A percentile compares a stretch with the other conserved stretches of the same genome.
Evolutionary conservation across 169 alveolate species (phyloP).

Genomic region (Sarcocystis neurona): DNA sequence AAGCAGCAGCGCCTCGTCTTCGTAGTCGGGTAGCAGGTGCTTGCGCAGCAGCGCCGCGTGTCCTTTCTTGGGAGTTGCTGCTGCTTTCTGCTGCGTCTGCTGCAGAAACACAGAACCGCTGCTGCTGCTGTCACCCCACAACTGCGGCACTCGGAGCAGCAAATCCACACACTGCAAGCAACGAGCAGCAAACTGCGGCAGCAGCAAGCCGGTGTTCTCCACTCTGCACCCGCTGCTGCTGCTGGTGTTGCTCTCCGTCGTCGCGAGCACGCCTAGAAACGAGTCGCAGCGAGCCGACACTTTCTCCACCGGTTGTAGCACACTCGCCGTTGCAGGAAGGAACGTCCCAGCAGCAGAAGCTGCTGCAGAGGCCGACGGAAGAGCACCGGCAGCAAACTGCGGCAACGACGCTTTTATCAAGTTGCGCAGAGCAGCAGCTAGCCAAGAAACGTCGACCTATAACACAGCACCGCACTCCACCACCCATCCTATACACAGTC

Average conservation of each 20-base stretch:
- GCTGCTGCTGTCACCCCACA: not conserved
- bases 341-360: too few relatives aligned
- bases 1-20: not conserved
- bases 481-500: too few relatives aligned
- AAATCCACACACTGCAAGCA: not conserved
- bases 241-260: too few relatives aligned
- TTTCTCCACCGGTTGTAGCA: not conserved
- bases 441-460: constrained; percentile 7
- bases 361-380: not conserved
- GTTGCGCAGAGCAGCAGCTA: not conserved
- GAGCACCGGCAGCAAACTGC: not conserved
- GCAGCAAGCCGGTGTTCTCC: not conserved
- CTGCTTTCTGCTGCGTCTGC: not conserved
- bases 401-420: not conserved
- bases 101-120: not conserved
- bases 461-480: not conserved
- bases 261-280: too few relatives aligned
- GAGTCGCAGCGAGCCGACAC: not conserved
- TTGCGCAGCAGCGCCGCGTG: not conserved
- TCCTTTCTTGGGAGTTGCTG: not conserved
- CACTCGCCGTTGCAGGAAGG: not conserved
- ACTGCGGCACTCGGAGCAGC: not conserved
- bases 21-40: too few relatives aligned
- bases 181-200: not conserved
- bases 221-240: too few relatives aligned